These are phyloP conservation scores for Collybia sordida DNA, from an alignment of 768 basidiomycete genomes.

Conservation along the genomic window DNA sequence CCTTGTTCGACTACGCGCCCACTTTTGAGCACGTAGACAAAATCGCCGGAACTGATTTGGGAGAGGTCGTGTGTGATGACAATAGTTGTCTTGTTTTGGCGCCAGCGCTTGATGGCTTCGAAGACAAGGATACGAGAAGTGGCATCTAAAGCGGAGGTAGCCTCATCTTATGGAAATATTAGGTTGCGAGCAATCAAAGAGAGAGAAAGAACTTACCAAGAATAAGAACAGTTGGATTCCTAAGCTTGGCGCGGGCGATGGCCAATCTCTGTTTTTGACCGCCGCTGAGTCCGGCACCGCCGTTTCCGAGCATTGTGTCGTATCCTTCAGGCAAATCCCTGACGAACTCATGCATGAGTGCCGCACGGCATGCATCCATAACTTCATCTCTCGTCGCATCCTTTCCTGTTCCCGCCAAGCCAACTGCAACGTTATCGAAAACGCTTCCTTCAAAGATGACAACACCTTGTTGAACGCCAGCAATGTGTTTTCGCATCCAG, in stretches of 20 bases:
- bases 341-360: slow-evolving; percentile 87
- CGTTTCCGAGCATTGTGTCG: slow-evolving; percentile 74
- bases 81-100: slow-evolving; percentile 80
- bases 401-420: slow-evolving; percentile 28
- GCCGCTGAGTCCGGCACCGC: slow-evolving; percentile 80
- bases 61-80: slow-evolving; percentile 96
- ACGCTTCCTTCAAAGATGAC: slow-evolving; percentile 80
- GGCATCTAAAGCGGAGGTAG: slow-evolving; percentile 82
- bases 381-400: slow-evolving; percentile 69
- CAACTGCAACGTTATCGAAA: slow-evolving; percentile 86
- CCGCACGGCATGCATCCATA: slow-evolving; percentile 77
- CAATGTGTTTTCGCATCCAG: slow-evolving; percentile 71
- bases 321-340: slow-evolving; percentile 84
- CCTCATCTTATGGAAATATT: slow-evolving; percentile 56
- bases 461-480: slow-evolving; percentile 74
- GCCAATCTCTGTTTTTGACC: slow-evolving; percentile 92
- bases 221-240: slow-evolving; percentile 87
- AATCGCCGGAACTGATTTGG: slow-evolving; percentile 73
- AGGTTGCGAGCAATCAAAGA: slow-evolving; percentile 20
- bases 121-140: slow-evolving; percentile 87
- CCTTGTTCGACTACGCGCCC: slow-evolving; percentile 87
- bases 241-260: slow-evolving; percentile 80
- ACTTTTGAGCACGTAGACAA: slow-evolving; percentile 88
- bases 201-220: slow-evolving; percentile 61
- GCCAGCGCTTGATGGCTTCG: slow-evolving; percentile 65